Percentiles rank a stretch among this genome's conserved stretches.
Evolutionary conservation across 441 rosid species (phyloP).

Genomic region (Brassica hybrid): DNA sequence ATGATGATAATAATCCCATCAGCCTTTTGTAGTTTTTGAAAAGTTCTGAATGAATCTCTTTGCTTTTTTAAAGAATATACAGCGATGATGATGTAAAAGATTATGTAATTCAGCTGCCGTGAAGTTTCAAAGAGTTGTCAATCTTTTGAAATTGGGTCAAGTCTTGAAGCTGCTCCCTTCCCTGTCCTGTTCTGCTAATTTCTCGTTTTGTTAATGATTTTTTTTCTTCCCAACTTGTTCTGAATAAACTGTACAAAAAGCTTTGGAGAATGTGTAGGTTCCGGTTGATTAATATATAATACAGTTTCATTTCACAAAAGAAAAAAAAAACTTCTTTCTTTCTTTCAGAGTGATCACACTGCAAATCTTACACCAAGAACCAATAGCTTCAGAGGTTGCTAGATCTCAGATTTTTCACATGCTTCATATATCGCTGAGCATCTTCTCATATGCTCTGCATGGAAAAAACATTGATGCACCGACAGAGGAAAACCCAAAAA

Average conservation of each 20-base stretch:
- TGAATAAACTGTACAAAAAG: conserved; percentile 35
- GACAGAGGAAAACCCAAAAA: conserved; percentile 17
- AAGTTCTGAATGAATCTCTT: background rate
- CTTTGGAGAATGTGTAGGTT: conserved; percentile 21
- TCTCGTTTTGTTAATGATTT: conserved; percentile 22
- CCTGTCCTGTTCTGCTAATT: conserved; percentile 16
- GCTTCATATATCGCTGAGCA: background rate
- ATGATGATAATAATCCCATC: background rate
- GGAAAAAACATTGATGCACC: conserved; percentile 26
- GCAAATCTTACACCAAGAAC: conserved; percentile 2
- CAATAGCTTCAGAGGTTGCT: background rate
- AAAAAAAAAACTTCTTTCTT: background rate
- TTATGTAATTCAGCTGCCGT: conserved; percentile 24
- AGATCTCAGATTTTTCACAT: background rate
- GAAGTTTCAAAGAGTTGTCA: conserved; percentile 12
- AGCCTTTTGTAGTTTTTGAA: background rate
- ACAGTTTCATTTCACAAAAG: background rate
- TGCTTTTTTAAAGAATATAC: conserved; percentile 1
- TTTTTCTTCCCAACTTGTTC: conserved; percentile 13
- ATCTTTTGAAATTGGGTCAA: conserved; percentile 27
- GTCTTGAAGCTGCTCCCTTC: conserved; percentile 24
- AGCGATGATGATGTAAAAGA: conserved; percentile 25
- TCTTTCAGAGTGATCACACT: background rate
- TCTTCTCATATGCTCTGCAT: conserved; percentile 7
- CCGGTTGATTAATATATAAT: conserved; percentile 23